A percentile compares a stretch with the other conserved stretches of the same genome.
These are phyloP conservation scores for Pythium diclinum DNA, from an alignment of 352 stramenopile genomes.

Conservation along the genomic window DNA sequence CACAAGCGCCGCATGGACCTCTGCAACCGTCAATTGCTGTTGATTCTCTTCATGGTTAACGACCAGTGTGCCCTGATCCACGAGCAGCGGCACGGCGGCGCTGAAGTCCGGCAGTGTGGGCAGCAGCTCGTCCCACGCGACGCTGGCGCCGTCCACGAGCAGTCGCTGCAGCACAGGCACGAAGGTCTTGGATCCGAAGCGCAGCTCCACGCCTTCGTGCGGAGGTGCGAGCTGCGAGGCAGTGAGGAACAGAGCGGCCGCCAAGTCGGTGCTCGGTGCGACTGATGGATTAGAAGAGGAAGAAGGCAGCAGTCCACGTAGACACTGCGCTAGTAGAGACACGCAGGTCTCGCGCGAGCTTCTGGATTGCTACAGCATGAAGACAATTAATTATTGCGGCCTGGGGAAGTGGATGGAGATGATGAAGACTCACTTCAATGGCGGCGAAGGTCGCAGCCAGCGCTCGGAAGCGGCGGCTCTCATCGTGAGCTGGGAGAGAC, in stretches of 20 bases:
- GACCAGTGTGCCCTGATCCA: constrained; percentile 6
- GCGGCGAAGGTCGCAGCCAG: constrained; percentile 48
- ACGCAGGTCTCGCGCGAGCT: constrained; percentile 57
- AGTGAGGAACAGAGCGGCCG: constrained; percentile 65
- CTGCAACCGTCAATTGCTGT: constrained; percentile 33
- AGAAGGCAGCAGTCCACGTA: constrained; percentile 39
- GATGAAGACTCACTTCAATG: constrained; percentile 39
- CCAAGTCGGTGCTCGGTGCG: constrained; percentile 21
- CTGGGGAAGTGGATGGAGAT: neutral
- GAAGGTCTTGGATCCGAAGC: constrained; percentile 66
- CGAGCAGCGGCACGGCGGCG: constrained; percentile 20
- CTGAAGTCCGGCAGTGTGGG: constrained; percentile 26
- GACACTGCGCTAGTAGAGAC: constrained; percentile 39
- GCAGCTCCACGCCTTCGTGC: constrained; percentile 70
- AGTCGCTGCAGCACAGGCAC: constrained; percentile 50
- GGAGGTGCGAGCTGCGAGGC: constrained; percentile 65
- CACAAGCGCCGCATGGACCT: constrained; percentile 54
- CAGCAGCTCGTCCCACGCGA: constrained; percentile 35
- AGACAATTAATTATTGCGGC: neutral
- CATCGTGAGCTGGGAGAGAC: neutral
- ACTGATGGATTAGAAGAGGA: neutral
- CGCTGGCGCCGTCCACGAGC: constrained; percentile 13
- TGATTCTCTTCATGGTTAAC: neutral
- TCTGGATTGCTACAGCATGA: constrained; percentile 36
- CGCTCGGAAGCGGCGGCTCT: constrained; percentile 29